Evolutionary conservation across 2,329 filamentous ascomycete species (phyloP).

Genomic region (Exophiala dermatitidis): DNA sequence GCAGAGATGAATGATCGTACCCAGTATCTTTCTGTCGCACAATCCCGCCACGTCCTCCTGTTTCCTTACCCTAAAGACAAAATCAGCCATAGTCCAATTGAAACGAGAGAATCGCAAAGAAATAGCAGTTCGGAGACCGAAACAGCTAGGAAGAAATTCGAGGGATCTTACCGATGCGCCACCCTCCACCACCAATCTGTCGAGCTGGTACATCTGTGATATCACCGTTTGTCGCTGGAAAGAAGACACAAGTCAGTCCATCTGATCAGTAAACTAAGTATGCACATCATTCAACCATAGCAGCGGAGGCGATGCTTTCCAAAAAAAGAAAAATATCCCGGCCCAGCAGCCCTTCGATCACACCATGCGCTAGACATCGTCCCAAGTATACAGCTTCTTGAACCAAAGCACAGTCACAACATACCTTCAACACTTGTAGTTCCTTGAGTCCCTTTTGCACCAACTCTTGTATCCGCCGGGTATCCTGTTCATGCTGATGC

Average conservation of each 20-base stretch:
- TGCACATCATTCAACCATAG: no score
- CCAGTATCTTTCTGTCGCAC: constrained; percentile 71
- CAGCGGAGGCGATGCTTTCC: neutral
- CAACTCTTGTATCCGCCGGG: constrained; percentile 73
- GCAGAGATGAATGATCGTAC: constrained; percentile 42
- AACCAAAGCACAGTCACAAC: constrained; percentile 27
- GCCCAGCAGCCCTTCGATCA: neutral
- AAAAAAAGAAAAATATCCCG: neutral
- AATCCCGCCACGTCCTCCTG: constrained; percentile 58
- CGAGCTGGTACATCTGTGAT: constrained; percentile 89
- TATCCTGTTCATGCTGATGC: constrained; percentile 64
- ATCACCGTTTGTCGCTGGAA: constrained; percentile 84
- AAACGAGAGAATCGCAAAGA: constrained; percentile 14
- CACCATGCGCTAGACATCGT: neutral
- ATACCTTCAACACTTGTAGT: constrained; percentile 82
- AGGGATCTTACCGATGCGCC: constrained; percentile 60
- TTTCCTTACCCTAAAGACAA: constrained; percentile 57
- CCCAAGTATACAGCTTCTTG: neutral
- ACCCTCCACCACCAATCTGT: constrained; percentile 85
- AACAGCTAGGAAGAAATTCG: constrained; percentile 5
- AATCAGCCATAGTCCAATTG: no score
- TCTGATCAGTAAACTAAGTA: neutral
- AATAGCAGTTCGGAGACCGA: neutral
- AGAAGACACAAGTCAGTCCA: constrained; percentile 32
- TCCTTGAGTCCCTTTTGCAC: constrained; percentile 83